Conservation (phyloP, 805 yeast species). For the Maudiozyma saulgeensis region DNA sequence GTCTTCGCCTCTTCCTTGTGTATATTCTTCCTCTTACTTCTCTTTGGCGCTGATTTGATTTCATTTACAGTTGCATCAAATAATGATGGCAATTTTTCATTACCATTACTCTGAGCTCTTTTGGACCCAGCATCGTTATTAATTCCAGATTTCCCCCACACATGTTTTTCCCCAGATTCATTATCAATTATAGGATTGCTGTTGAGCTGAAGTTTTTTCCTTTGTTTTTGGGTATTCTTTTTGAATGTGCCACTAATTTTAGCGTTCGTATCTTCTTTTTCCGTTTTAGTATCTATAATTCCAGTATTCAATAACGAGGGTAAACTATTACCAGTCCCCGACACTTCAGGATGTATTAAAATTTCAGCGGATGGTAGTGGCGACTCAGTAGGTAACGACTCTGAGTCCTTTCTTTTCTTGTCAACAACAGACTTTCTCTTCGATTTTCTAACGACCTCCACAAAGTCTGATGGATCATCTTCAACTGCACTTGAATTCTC, state of each 20-base stretch:
- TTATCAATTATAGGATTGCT: not conserved
- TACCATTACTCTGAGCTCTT: not conserved
- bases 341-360: slow-evolving; percentile 9
- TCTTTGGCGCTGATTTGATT: slow-evolving; percentile 1
- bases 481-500: slow-evolving; percentile 7
- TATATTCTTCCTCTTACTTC: not conserved
- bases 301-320: not conserved
- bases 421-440: slow-evolving; percentile 8
- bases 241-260: slow-evolving; percentile 16
- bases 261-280: not conserved
- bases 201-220: slow-evolving; percentile 9
- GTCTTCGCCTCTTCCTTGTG: not conserved
- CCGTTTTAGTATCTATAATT: not conserved
- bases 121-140: not conserved
- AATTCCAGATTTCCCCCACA: slow-evolving; percentile 15
- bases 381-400: not conserved
- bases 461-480: slow-evolving; percentile 12
- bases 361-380: slow-evolving; percentile 7
- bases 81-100: slow-evolving; percentile 18
- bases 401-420: not conserved
- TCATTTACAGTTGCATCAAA: slow-evolving; percentile 4
- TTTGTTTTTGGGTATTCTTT: slow-evolving; percentile 24
- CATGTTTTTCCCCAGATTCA: slow-evolving; percentile 7
- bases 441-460: slow-evolving; percentile 12
- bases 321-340: not conserved